Conservation (phyloP, 345 rosid genomes). For the Hibiscus mutabilis region DNA sequence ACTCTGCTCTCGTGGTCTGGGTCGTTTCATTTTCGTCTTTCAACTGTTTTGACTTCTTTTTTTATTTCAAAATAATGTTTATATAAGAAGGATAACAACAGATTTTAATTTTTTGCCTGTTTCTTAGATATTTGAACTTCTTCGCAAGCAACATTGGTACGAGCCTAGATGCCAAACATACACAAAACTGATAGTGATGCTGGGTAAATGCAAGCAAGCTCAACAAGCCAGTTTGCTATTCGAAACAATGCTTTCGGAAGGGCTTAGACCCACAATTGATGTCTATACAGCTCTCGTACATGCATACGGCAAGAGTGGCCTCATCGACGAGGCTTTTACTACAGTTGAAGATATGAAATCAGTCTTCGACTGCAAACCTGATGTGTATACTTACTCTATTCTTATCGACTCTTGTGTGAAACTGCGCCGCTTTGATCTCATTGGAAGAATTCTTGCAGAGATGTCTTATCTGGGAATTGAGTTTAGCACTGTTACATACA, state of each 20-base stretch:
- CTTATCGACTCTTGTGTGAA: constrained; percentile 54
- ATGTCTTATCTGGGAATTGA: constrained; percentile 66
- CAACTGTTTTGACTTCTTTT: neutral
- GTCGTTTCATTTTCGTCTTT: neutral
- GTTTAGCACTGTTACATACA: constrained; percentile 54
- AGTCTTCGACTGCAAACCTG: constrained; percentile 58
- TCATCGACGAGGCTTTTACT: constrained; percentile 46
- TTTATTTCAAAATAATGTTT: neutral
- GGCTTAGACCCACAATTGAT: constrained; percentile 62
- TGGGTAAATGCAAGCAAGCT: constrained; percentile 66
- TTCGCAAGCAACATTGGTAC: constrained; percentile 77
- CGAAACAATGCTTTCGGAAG: constrained; percentile 58
- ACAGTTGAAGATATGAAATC: constrained; percentile 67
- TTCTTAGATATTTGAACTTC: constrained; percentile 59
- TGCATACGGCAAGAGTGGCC: constrained; percentile 59
- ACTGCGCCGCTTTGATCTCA: constrained; percentile 42
- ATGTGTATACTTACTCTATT: constrained; percentile 62
- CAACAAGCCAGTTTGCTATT: constrained; percentile 64
- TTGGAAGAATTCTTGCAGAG: constrained; percentile 47
- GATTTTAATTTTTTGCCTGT: neutral
- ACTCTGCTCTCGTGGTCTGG: constrained; percentile 64
- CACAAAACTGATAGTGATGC: constrained; percentile 62
- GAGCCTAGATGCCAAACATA: constrained; percentile 64
- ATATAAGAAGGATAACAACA: neutral
- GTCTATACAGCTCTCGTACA: constrained; percentile 70